These are phyloP conservation scores for Melastoma candidum DNA, from an alignment of 441 rosid genomes.

Conservation along the genomic window DNA sequence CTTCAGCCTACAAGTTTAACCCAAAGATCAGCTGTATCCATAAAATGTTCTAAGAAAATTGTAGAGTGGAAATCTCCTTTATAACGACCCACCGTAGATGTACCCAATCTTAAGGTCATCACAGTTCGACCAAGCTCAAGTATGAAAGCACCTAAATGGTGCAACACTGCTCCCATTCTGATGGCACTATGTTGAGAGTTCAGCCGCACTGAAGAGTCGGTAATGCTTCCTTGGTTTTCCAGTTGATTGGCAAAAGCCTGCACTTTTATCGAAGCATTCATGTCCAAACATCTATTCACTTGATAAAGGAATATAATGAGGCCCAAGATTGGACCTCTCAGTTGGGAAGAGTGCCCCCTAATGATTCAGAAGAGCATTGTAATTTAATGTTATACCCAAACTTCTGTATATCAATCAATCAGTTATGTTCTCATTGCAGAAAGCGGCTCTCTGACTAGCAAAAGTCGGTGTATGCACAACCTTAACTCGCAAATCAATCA, in stretches of 20 bases:
- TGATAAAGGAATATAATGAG: no score
- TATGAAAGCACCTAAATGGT: constrained; percentile 57
- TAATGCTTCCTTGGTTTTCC: constrained; percentile 41
- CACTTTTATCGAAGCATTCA: constrained; percentile 2
- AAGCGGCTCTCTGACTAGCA: no score
- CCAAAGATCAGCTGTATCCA: background rate
- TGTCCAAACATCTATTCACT: background rate
- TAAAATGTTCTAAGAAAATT: constrained; percentile 7
- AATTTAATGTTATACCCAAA: no score
- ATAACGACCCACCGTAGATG: constrained; percentile 41
- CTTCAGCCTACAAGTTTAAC: constrained; percentile 41
- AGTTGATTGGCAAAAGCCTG: constrained; percentile 52
- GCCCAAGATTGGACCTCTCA: no score
- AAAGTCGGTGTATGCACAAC: no score
- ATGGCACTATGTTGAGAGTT: constrained; percentile 33
- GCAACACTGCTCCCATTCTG: constrained; percentile 44
- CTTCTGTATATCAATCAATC: no score
- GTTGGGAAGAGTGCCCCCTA: no score
- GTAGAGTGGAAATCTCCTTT: constrained; percentile 1
- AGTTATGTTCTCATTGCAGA: no score
- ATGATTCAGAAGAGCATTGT: no score
- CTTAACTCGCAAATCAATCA: no score
- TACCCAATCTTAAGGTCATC: constrained; percentile 67
- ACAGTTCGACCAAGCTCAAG: constrained; percentile 78
- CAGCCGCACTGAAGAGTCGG: constrained; percentile 29